Evolutionary conservation across 163 green algal species (phyloP), one percentile per base, ranked within the genome.

Genomic region (Volvox carteri): DNA sequence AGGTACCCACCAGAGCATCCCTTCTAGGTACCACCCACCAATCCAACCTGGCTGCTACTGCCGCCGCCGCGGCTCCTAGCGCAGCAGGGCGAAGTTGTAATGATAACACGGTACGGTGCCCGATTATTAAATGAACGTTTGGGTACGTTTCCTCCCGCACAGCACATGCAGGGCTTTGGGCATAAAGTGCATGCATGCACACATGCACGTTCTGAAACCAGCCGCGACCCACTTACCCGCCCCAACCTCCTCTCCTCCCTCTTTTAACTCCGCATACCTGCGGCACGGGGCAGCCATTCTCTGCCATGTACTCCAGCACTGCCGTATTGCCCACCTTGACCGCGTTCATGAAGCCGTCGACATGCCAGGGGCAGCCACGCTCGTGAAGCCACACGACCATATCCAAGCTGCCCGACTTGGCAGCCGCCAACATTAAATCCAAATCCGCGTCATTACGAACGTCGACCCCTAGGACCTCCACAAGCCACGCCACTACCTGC

Each of bases 361-460:
- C 28, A 46, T 11, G 23, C 74, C 74, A 83, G 44, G 74, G 44
- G 74, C 74, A 83, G 74, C 74, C 48, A 11, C 58, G 44, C 19
- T 67, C 25, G 9, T n/a, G 74, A 23, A 83, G 74, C 74, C 74
- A 83, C 16, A 8, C 8, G 28, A 56, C 16, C 46, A 44, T 28
- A 25, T 83, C 74, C 28, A 68, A 14, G 3, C 35, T 35, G 46
- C 74, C 74, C n/a, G 74, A 37, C 11, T 28, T 48, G 18, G 72
- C 46, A 14, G 74, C 74, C 9, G 74, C 68, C 33, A 28, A 30
- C 44, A 48, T 77, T 28, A 77, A 35, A 33, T 28, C 23, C 33
- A 23, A 33, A 25, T 35, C 35, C 33, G 16, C 16, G 12, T 14
- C 35, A 12, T 28, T 35, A 41, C 7, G 35, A 19, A 65, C 25